A percentile compares a stretch with the other conserved stretches of the same genome.
Conservation (phyloP, 225 moss, liverwort and hornwort genomes). For the Climacium dendroides region DNA sequence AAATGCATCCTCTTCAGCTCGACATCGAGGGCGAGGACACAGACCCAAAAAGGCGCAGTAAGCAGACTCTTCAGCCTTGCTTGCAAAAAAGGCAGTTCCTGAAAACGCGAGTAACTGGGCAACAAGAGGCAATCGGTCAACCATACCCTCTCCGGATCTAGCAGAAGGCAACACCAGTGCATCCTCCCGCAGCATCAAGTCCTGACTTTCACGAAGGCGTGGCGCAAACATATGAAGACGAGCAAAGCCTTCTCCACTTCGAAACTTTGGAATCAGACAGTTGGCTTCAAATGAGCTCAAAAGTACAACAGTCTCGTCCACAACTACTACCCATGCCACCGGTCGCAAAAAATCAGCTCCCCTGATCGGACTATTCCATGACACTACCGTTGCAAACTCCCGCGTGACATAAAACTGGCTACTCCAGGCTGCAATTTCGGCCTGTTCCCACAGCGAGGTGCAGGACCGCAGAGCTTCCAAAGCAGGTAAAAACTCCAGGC, state of each 20-base stretch:
- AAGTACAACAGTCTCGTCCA: background rate
- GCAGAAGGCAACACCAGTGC: background rate
- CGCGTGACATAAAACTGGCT: background rate
- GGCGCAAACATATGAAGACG: conserved; percentile 7
- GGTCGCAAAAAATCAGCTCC: conserved; percentile 3
- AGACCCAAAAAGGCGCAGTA: conserved; percentile 3
- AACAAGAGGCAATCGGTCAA: background rate
- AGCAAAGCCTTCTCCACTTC: background rate
- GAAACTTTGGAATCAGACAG: background rate
- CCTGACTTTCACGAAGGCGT: background rate
- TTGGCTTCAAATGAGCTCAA: background rate
- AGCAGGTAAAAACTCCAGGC: background rate
- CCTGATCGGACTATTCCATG: background rate
- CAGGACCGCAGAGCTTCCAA: background rate
- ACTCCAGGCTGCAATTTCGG: background rate
- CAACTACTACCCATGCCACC: conserved; percentile 3
- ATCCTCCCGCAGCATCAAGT: conserved; percentile 1
- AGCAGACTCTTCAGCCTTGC: background rate
- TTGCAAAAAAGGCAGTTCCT: conserved; percentile 4
- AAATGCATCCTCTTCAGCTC: background rate
- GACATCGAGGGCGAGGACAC: background rate
- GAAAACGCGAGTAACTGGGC: conserved; percentile 12
- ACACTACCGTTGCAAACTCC: conserved; percentile 9
- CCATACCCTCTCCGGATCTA: rapidly evolving
- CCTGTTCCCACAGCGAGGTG: background rate